Evolutionary conservation across 257 asterid genomes (phyloP).

Genomic region (Solanum microdontum): DNA sequence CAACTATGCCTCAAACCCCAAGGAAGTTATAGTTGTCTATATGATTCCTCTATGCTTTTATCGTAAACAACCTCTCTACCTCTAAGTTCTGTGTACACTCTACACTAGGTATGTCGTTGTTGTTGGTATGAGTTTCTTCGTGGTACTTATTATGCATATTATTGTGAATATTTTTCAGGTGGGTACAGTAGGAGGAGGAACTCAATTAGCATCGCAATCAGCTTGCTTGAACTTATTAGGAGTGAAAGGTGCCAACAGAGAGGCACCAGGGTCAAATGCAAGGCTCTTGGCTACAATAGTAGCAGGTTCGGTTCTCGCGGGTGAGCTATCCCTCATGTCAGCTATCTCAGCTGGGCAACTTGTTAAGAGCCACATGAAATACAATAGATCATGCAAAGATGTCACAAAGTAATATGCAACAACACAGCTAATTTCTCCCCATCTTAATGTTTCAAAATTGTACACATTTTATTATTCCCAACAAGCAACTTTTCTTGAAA

Average conservation of each 20-base stretch:
- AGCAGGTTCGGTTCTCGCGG: constrained; percentile 44
- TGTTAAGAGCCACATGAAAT: constrained; percentile 42
- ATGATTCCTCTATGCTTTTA: neutral
- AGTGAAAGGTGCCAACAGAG: constrained; percentile 39
- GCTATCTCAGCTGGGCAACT: constrained; percentile 44
- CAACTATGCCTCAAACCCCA: neutral
- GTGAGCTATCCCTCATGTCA: constrained; percentile 40
- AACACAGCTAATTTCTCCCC: neutral
- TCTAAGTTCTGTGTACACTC: neutral
- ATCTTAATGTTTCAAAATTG: neutral
- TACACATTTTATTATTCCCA: neutral
- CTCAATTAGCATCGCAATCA: constrained; percentile 41
- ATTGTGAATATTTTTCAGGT: constrained; percentile 14
- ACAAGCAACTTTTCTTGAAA: neutral
- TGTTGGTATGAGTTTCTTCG: neutral
- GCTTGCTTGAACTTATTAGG: constrained; percentile 43
- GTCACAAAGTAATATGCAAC: constrained; percentile 3
- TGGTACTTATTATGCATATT: neutral
- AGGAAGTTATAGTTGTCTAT: neutral
- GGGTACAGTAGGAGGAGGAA: constrained; percentile 48
- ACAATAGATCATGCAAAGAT: constrained; percentile 34
- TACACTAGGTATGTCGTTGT: neutral
- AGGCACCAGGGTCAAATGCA: constrained; percentile 26
- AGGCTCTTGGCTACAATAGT: constrained; percentile 36
- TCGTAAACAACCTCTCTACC: neutral